These are phyloP conservation scores for Fraxinus xanthoxyloides DNA, from an alignment of 305 asterid species.

Conservation along the genomic window DNA sequence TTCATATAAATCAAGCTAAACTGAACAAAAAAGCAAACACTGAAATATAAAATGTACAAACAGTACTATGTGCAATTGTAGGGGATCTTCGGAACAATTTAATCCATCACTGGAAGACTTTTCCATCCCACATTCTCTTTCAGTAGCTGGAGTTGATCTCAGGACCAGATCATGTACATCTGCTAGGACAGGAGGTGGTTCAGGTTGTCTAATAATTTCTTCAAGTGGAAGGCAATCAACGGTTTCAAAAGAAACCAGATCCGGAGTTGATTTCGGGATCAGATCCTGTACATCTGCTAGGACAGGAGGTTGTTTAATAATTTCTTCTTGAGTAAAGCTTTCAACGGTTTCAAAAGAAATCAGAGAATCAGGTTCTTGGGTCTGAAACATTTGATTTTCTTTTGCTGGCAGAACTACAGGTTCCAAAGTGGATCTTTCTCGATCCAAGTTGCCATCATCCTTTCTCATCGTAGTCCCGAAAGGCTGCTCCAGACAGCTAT, in stretches of 20 bases:
- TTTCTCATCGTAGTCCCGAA: conserved; percentile 31
- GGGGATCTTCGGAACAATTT: conserved; percentile 74
- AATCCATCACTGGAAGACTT: conserved; percentile 47
- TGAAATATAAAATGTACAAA: conserved; percentile 20
- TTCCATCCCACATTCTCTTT: conserved; percentile 39
- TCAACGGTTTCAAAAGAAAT: conserved; percentile 74
- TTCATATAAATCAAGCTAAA: conserved; percentile 10
- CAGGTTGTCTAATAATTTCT: conserved; percentile 53
- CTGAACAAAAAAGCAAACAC: not conserved
- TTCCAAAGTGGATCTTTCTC: conserved; percentile 47
- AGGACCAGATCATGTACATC: conserved; percentile 87
- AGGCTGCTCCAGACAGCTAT: conserved; percentile 46
- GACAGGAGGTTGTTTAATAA: conserved; percentile 38
- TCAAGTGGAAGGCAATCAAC: conserved; percentile 45
- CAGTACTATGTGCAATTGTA: conserved; percentile 87
- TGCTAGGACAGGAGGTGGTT: conserved; percentile 85
- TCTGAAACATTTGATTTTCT: conserved; percentile 33
- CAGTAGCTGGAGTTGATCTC: conserved; percentile 42
- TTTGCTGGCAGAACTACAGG: conserved; percentile 38
- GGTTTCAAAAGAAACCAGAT: conserved; percentile 74
- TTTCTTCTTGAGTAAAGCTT: conserved; percentile 42
- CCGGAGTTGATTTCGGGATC: conserved; percentile 5
- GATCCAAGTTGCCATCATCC: not conserved
- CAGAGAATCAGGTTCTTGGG: conserved; percentile 63
- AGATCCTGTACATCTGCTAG: conserved; percentile 3